phyloP scores from a whole-genome alignment of 495 filamentous ascomycete genomes.

The Penicillium simplicissimum region DNA sequence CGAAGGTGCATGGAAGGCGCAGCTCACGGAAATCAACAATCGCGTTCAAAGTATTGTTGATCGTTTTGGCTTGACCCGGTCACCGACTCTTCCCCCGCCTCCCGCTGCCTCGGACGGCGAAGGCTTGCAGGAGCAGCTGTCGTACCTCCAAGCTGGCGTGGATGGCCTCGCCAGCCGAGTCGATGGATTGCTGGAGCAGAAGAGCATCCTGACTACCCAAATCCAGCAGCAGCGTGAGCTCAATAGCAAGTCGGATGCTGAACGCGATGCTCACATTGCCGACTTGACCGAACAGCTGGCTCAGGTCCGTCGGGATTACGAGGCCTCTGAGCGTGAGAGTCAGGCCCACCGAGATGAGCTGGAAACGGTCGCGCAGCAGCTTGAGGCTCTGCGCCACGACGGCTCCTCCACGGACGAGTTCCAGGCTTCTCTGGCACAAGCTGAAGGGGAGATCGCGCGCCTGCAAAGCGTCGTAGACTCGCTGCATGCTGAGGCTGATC shows the following conservation, averaged over 20 bases:
- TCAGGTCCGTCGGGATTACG: constrained; percentile 41
- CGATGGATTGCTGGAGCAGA: constrained; percentile 72
- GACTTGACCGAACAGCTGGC: constrained; percentile 52
- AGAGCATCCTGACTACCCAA: constrained; percentile 78
- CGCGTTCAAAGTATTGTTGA: constrained; percentile 53
- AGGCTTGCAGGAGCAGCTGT: constrained; percentile 52
- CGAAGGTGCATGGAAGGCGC: constrained; percentile 41
- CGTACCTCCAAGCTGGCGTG: constrained; percentile 64
- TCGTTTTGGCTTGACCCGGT: constrained; percentile 45
- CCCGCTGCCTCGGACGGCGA: constrained; percentile 46
- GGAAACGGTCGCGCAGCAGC: constrained; percentile 44
- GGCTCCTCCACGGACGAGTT: constrained; percentile 27
- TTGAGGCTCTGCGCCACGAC: constrained; percentile 46
- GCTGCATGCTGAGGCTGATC: constrained; percentile 32
- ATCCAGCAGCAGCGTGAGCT: constrained; percentile 91
- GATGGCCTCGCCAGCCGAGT: constrained; percentile 65
- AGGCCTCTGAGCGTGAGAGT: constrained; percentile 39
- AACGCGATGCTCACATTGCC: constrained; percentile 55
- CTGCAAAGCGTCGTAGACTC: constrained; percentile 32
- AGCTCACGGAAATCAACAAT: constrained; percentile 52
- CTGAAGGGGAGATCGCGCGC: constrained; percentile 53
- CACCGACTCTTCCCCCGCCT: constrained; percentile 48
- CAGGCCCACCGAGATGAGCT: constrained; percentile 46
- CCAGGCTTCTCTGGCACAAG: constrained; percentile 45
- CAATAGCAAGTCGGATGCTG: constrained; percentile 64